Base-by-base conservation (phyloP, 2,329 filamentous ascomycete species). In the Calcarisporium arbuscula region DNA sequence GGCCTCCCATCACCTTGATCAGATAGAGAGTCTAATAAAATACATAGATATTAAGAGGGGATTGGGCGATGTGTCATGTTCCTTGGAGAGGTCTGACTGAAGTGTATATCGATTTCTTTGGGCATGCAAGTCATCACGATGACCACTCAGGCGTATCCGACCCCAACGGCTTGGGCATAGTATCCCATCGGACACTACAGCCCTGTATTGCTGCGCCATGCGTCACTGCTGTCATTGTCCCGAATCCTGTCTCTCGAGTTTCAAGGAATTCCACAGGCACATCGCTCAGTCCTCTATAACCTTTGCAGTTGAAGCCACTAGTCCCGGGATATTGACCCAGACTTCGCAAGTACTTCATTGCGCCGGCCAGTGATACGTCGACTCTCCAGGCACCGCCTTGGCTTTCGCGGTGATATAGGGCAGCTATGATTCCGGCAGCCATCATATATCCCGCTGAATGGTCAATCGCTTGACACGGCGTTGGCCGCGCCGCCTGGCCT, bases 381-480 rank as follows among this genome's bases (percentile, higher is more conserved):
- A 77, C 66, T n/a, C 62, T 49, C 50, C 68, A 77, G 1, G 64
- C 59, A 0, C 68, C 59, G 2, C 31, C 39, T 14, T 62, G 56
- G 0, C 42, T 53, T 0, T 61, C 61, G 11, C 65, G 60, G 32
- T 60, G 62, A 39, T 72, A 69, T 5, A 78, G 28, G 1, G 73
- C 72, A 1, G 71, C 65, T 17, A 61, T 53, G 3, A 77, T 61
- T 0, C 74, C 72, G 0, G 70, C 55, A 0, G 73, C 71, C 1
- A 79, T 58, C 15, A 77, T 56, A 35, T 72, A 77, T 0, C 74
- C 74, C 1, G 61, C 61, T 0, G 62, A 69, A 40, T 78, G 71
- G 46, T 79, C 74, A 0, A 78, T 58, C 0, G 67, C 72, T 49
- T 78, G 74, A 35, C 67, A 73, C 0, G 74, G 74, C 20, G 65